phyloP scores from a whole-genome alignment of 805 yeast genomes.

The Ogataea degrootiae region DNA sequence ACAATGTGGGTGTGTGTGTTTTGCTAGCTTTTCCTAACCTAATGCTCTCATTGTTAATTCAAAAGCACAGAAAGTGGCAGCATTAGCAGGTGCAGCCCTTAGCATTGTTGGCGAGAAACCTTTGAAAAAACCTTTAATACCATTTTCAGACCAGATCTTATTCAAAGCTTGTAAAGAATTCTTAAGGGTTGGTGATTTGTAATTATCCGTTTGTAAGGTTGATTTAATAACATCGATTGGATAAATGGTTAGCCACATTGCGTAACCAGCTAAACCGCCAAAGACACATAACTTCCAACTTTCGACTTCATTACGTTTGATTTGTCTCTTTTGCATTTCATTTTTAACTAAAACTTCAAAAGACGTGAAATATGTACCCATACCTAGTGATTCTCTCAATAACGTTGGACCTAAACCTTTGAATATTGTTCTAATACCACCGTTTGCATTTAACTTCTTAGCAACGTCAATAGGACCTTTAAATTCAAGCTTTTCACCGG shows the following conservation, averaged over 20 bases:
- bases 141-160: conserved; percentile 51
- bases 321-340: conserved; percentile 45
- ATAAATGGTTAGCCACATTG: conserved; percentile 80
- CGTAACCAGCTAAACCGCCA: conserved; percentile 90
- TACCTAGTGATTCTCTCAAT: conserved; percentile 79
- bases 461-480: conserved; percentile 79
- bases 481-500: conserved; percentile 39
- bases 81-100: conserved; percentile 98
- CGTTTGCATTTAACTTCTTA: conserved; percentile 45
- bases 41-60: conserved; percentile 78
- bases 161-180: conserved; percentile 56
- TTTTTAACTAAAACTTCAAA: conserved; percentile 82
- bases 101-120: conserved; percentile 91
- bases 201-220: conserved; percentile 71
- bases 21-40: conserved; percentile 18
- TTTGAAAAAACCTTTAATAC: conserved; percentile 75
- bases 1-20: too few relatives aligned
- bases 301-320: conserved; percentile 69
- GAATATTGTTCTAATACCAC: conserved; percentile 54
- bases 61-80: conserved; percentile 91
- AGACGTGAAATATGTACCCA: conserved; percentile 83
- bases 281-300: conserved; percentile 80
- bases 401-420: conserved; percentile 83
- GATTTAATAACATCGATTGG: conserved; percentile 93
- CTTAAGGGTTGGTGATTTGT: conserved; percentile 54